A percentile compares a stretch with the other conserved stretches of the same genome.
Evolutionary conservation across 805 yeast species (phyloP).

Genomic region (Candida andamanensis): DNA sequence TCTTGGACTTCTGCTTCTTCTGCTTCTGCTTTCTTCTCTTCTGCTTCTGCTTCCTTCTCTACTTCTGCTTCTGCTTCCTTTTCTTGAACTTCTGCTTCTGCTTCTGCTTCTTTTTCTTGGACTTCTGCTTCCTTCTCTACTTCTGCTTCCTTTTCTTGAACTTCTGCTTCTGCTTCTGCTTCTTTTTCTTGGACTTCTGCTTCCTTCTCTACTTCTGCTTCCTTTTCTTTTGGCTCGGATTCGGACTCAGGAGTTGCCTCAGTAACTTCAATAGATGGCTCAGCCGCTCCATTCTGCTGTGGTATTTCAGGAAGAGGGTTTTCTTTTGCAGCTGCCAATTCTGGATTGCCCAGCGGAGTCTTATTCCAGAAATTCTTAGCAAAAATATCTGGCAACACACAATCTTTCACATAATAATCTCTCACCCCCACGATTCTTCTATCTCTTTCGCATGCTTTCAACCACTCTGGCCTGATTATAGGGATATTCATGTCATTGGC

Average conservation of each 20-base stretch:
- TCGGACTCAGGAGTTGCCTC: constrained; percentile 4
- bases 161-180: constrained; percentile 2
- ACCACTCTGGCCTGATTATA: constrained; percentile 93
- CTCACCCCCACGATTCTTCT: constrained; percentile 90
- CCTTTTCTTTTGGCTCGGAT: constrained; percentile 5
- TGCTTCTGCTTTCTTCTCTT: constrained; percentile 1
- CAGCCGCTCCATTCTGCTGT: too few relatives aligned
- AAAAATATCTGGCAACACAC: constrained; percentile 40
- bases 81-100: constrained; percentile 12
- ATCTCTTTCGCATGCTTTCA: constrained; percentile 87
- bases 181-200: constrained; percentile 2
- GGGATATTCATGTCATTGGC: constrained; percentile 89
- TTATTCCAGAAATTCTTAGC: constrained; percentile 38
- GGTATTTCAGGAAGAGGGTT: constrained; percentile 10
- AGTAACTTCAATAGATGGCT: constrained; percentile 3
- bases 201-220: constrained; percentile 1
- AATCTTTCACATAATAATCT: constrained; percentile 66
- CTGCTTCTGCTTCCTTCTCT: constrained; percentile 1
- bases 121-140: constrained; percentile 3
- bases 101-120: constrained; percentile 9
- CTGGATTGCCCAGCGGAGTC: constrained; percentile 4
- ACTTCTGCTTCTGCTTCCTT: not conserved
- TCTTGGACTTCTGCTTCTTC: constrained; percentile 1
- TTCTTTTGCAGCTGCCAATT: constrained; percentile 5
- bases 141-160: constrained; percentile 1